Evolutionary conservation across 768 basidiomycete genomes (phyloP), one percentile per base, ranked within the genome.

Genomic region (Tephrocybe sp.): DNA sequence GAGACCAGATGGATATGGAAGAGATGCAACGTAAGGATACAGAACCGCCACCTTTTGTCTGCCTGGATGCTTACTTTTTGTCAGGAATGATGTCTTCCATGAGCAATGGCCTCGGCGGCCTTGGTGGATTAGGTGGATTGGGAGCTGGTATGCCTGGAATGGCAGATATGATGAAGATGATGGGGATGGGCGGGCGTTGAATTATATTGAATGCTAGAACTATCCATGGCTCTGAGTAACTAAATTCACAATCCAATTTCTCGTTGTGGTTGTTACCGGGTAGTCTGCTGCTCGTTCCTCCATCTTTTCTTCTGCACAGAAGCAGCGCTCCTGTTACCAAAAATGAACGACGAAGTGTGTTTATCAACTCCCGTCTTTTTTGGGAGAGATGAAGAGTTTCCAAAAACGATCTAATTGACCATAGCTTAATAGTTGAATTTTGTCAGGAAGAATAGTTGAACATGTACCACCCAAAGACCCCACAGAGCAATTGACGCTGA

Each of bases 1-100:
- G 90, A 9, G 94, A 94, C 60, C 84, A 92, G 63, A 74, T 86
- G 44, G 92, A 94, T 62, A 89, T 96, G 88, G 89, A 91, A 52
- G 92, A 96, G 66, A 92, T 95, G 90, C 90, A 93, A 70, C 80
- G 92, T 87, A 69, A 55, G 80, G 15, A 49, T 32, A 24, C 12
- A n/a, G 6, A 34, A 16, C 16, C 18, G 16, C 18, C 18, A 21
- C 30, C 39, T 24, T 4, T 42, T 21, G 25, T 8, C 11, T 25
- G 24, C n/a, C 27, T 9, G 9, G 21, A 3, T 41, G 19, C 9
- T 21, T 44, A 18, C 38, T 36, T 25, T 25, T 44, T 28, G 32
- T 11, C 28, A 92, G 89, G 86, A 46, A 91, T 92, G 87, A 94
- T 95, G 89, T 69, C 82, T 44, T 85, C 87, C 49, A 90, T 92